phyloP scores from a whole-genome alignment of 2,329 filamentous ascomycete species.

The Fusarium sp. region DNA sequence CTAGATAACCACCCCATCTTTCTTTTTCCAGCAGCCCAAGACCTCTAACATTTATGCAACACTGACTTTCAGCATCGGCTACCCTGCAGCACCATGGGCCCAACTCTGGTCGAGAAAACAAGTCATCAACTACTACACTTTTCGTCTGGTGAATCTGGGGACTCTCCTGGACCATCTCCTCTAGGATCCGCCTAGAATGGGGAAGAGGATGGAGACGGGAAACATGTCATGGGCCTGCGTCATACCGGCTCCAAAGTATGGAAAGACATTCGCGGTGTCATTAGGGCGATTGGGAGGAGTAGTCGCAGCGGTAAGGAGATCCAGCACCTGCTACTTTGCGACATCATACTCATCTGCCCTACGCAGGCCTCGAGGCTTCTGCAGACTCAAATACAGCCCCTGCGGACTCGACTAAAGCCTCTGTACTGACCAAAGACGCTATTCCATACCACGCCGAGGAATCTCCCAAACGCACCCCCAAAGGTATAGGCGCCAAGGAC shows the following conservation, averaged over 20 bases:
- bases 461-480: slow-evolving; percentile 22
- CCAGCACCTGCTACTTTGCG: background rate
- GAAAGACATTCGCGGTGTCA: slow-evolving; percentile 50
- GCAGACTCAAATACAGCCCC: slow-evolving; percentile 10
- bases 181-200: slow-evolving; percentile 10
- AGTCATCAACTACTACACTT: slow-evolving; percentile 40
- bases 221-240: slow-evolving; percentile 39
- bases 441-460: background rate
- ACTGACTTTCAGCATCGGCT: slow-evolving; percentile 8
- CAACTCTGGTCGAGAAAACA: slow-evolving; percentile 42
- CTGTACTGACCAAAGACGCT: background rate
- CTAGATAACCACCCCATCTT: slow-evolving; percentile 1
- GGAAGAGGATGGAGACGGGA: slow-evolving; percentile 12
- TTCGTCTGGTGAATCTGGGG: slow-evolving; percentile 27
- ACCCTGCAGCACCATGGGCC: slow-evolving; percentile 45
- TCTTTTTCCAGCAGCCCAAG: slow-evolving; percentile 3
- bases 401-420: slow-evolving; percentile 6
- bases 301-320: slow-evolving; percentile 42
- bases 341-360: background rate
- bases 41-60: slow-evolving; percentile 17
- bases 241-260: slow-evolving; percentile 48
- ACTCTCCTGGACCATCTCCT: slow-evolving; percentile 11
- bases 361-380: slow-evolving; percentile 42
- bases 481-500: slow-evolving; percentile 36
- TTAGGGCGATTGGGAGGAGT: slow-evolving; percentile 49